Percentiles rank a stretch among this genome's conserved stretches.
These are phyloP conservation scores for Solanum okadae DNA, from an alignment of 257 asterid species.

Conservation along the genomic window DNA sequence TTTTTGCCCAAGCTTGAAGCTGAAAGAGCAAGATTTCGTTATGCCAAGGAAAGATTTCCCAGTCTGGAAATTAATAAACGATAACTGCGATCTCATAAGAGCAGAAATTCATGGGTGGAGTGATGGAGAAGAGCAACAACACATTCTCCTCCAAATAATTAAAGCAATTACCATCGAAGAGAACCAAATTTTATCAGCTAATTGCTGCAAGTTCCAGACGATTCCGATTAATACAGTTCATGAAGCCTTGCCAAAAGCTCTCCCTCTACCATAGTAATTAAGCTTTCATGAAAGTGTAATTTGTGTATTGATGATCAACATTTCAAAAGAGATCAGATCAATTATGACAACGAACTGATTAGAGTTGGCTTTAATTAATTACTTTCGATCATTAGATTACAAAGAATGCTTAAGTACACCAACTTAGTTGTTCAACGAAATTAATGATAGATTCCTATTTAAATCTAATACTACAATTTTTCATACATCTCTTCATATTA, in stretches of 20 bases:
- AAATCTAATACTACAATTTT: too few relatives aligned
- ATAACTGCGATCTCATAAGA: not conserved
- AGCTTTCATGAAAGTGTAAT: not conserved
- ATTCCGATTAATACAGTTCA: conserved; percentile 9
- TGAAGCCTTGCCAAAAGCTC: conserved; percentile 24
- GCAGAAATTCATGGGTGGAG: conserved; percentile 25
- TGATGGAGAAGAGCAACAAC: conserved; percentile 23
- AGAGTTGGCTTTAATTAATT: too few relatives aligned
- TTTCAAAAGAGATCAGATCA: too few relatives aligned
- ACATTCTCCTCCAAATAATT: conserved; percentile 12
- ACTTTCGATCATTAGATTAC: too few relatives aligned
- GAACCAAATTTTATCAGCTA: conserved; percentile 10
- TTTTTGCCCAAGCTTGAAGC: conserved; percentile 25
- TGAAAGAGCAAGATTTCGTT: conserved; percentile 10
- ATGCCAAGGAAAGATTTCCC: conserved; percentile 34
- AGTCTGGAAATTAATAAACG: conserved; percentile 22
- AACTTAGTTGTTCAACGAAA: not conserved
- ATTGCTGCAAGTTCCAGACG: conserved; percentile 30
- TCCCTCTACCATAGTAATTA: conserved; percentile 33
- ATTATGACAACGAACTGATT: too few relatives aligned
- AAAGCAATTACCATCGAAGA: conserved; percentile 12
- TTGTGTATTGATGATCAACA: too few relatives aligned
- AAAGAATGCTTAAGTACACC: too few relatives aligned
- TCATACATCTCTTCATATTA: too few relatives aligned
- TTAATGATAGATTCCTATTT: too few relatives aligned